phyloP scores from a whole-genome alignment of 768 basidiomycete genomes.

The Tulasnella sp. region DNA sequence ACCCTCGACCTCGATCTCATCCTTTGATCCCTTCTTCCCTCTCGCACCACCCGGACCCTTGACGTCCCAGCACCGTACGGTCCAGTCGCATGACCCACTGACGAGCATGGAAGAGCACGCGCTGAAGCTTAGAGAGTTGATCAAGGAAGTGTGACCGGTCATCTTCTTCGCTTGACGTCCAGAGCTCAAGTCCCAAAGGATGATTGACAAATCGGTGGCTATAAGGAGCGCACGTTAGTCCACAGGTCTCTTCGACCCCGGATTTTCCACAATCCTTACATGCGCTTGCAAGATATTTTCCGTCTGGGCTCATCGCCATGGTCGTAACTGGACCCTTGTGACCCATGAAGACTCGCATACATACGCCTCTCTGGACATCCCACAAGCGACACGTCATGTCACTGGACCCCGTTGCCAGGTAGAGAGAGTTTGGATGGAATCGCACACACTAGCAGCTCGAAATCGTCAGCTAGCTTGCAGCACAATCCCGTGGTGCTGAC shows the following conservation, averaged over 20 bases:
- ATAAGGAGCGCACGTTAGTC: background rate
- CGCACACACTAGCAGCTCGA: constrained; percentile 56
- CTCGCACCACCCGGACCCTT: constrained; percentile 59
- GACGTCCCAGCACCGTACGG: constrained; percentile 97
- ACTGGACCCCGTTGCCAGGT: constrained; percentile 92
- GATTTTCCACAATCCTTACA: constrained; percentile 36
- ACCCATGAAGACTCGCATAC: constrained; percentile 90
- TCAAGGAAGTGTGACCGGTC: constrained; percentile 81
- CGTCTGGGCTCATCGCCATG: constrained; percentile 86
- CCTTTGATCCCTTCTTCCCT: constrained; percentile 34
- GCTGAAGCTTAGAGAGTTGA: constrained; percentile 85
- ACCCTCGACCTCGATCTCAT: constrained; percentile 19
- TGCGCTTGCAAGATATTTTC: constrained; percentile 84
- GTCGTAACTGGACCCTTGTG: constrained; percentile 83
- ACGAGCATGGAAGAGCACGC: constrained; percentile 84
- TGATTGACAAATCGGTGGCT: constrained; percentile 89
- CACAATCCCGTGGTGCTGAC: background rate
- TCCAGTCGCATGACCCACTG: constrained; percentile 89
- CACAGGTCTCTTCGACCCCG: background rate
- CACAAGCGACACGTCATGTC: constrained; percentile 94
- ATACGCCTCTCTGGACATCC: constrained; percentile 94
- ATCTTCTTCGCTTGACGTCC: constrained; percentile 92
- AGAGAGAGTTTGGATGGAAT: constrained; percentile 97
- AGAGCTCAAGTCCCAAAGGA: constrained; percentile 94
- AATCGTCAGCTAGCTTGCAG: background rate